Evolutionary conservation across 495 filamentous ascomycete species (phyloP).

Genomic region (Aspergillus bertholletiae): DNA sequence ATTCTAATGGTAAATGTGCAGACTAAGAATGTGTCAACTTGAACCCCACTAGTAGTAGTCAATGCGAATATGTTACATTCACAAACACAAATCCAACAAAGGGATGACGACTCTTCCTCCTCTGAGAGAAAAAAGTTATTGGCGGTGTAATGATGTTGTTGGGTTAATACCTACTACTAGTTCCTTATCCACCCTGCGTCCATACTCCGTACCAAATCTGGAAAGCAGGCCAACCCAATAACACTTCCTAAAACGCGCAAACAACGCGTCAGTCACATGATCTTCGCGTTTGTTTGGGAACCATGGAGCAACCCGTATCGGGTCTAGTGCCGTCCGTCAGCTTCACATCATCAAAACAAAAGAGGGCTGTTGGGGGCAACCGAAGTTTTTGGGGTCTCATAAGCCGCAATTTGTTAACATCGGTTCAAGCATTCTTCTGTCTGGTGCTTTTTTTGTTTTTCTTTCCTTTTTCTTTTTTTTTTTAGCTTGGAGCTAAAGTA

Average conservation of each 20-base stretch:
- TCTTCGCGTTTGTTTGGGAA: slow-evolving; percentile 1
- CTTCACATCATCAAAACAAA: slow-evolving; percentile 26
- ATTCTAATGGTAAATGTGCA: too few species aligned
- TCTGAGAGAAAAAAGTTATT: too few species aligned
- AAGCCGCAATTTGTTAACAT: background rate
- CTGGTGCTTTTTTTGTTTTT: too few species aligned
- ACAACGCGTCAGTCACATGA: slow-evolving; percentile 19
- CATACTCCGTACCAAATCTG: background rate
- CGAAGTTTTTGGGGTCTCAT: background rate
- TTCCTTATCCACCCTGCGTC: too few species aligned
- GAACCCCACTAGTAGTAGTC: too few species aligned
- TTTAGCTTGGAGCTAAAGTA: background rate
- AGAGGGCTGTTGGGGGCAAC: slow-evolving; percentile 9
- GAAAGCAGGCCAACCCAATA: slow-evolving; percentile 5
- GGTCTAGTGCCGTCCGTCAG: slow-evolving; percentile 11
- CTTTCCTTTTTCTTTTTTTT: background rate
- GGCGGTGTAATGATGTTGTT: too few species aligned
- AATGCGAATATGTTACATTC: too few species aligned
- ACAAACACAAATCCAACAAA: too few species aligned
- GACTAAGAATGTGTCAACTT: too few species aligned
- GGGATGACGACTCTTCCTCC: too few species aligned
- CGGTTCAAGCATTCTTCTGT: too few species aligned
- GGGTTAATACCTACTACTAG: too few species aligned
- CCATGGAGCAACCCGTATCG: background rate
- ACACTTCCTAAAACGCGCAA: slow-evolving; percentile 27